phyloP scores from a whole-genome alignment of 2,329 filamentous ascomycete genomes.

The Diplodia scrobiculata region DNA sequence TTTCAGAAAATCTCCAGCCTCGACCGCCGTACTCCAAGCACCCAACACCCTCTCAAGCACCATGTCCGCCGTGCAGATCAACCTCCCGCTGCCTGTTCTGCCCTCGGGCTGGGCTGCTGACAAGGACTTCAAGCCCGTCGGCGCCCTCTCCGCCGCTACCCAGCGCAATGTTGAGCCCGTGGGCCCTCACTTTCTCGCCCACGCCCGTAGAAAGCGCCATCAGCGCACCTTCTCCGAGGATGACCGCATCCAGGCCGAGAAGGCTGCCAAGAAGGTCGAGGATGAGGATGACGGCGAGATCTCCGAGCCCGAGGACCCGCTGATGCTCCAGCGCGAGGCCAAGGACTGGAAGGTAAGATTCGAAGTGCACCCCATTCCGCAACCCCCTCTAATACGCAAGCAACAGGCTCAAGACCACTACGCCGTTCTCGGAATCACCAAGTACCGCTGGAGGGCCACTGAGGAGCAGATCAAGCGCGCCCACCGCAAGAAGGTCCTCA shows the following conservation, averaged over 20 bases:
- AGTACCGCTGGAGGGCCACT: conserved; percentile 88
- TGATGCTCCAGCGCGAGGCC: conserved; percentile 88
- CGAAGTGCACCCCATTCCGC: not conserved
- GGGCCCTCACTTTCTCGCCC: conserved; percentile 95
- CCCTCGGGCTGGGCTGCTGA: conserved; percentile 80
- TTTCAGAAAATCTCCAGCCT: conserved; percentile 27
- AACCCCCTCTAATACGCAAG: not conserved
- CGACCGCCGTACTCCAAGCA: not conserved
- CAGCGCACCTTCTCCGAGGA: conserved; percentile 98
- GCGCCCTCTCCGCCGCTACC: conserved; percentile 72
- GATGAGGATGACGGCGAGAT: conserved; percentile 87
- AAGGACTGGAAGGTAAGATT: conserved; percentile 94
- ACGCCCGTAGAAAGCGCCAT: conserved; percentile 89
- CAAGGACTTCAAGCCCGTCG: conserved; percentile 87
- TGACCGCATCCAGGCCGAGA: conserved; percentile 93
- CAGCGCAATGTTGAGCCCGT: conserved; percentile 93
- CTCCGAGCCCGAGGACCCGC: conserved; percentile 88
- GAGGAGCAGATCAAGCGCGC: conserved; percentile 99
- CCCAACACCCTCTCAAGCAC: conserved; percentile 24
- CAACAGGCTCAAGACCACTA: conserved; percentile 90
- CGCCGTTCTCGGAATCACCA: conserved; percentile 87
- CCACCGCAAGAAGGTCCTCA: conserved; percentile 98
- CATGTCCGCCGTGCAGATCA: conserved; percentile 69
- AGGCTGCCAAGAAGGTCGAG: conserved; percentile 93
- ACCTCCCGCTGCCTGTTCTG: conserved; percentile 71